Evolutionary conservation across 2,329 filamentous ascomycete genomes (phyloP), one percentile per base, ranked within the genome.

Genomic region (Penicillium paneum): DNA sequence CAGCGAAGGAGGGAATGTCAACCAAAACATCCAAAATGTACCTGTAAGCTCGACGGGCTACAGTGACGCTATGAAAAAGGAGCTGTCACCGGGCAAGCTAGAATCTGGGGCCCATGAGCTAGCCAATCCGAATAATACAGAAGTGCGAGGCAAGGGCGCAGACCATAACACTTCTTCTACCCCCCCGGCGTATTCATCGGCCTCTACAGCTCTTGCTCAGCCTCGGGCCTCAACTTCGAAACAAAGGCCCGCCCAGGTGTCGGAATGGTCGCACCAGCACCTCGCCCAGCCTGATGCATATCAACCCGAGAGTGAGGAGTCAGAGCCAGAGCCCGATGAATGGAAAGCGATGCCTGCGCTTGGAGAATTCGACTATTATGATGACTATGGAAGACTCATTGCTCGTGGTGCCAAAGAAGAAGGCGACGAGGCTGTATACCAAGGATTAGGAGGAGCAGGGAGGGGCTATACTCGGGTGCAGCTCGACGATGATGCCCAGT

Each of bases 321-420:
- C 82, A 42, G 76, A 79, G 12, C 74, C 82, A 2, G 78, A 83
- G 11, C 84, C 84, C 6, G 88, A 88, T n/a, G 86, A 69, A 43
- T 99, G 94, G 94, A 91, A 97, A 76, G 83, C 85, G 3, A 99
- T 99, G 94, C 94, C 93, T 1, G 86, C 94, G 1, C 91, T 92
- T 67, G 94, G 92, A 8, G 88, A 88, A 35, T 95, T 94, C 70
- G 93, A 97, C 73, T 89, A 96, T 62, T 99, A 97, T 72, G 91
- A 99, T 69, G 94, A 99, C 66, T 87, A 96, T 71, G 89, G 96
- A 63, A 89, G 83, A 62, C 80, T 99, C 28, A 81, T 99, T 60
- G 94, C 94, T 12, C 87, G 83, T 59, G 93, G 95, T 64, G 87
- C 88, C 55, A 79, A 82, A 36, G 84, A 88, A 56, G 83, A 82